These are phyloP conservation scores for Umbilicus rupestris DNA, from an alignment of 164 flowering plant species.

Conservation along the genomic window DNA sequence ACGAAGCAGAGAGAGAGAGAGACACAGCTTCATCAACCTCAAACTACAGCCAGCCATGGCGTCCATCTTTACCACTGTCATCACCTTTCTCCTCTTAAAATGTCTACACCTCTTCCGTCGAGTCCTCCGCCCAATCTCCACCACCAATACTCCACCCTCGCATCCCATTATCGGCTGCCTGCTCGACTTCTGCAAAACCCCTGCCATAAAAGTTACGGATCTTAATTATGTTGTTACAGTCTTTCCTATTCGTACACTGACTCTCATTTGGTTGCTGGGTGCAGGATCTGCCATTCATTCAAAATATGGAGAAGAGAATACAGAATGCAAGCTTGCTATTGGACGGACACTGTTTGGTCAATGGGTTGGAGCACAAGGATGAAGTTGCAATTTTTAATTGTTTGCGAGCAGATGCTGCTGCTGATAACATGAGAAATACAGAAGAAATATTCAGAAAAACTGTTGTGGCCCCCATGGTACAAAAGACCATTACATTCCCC, in stretches of 20 bases:
- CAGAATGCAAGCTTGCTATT: constrained; percentile 65
- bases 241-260: background rate
- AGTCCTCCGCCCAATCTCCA: too few species aligned
- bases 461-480: constrained; percentile 58
- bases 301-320: constrained; percentile 91
- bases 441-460: constrained; percentile 84
- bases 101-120: too few species aligned
- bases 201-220: too few species aligned
- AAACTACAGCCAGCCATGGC: too few species aligned
- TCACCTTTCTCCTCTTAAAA: too few species aligned
- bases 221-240: too few species aligned
- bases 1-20: too few species aligned
- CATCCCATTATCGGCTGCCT: too few species aligned
- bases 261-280: constrained; percentile 41
- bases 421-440: constrained; percentile 76
- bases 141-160: too few species aligned
- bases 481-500: constrained; percentile 56
- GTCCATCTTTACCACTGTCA: too few species aligned
- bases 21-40: too few species aligned
- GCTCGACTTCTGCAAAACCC: too few species aligned
- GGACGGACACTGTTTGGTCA: constrained; percentile 87
- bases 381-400: constrained; percentile 86
- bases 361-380: constrained; percentile 77
- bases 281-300: constrained; percentile 94
- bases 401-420: constrained; percentile 95